Evolutionary conservation across 1,139 yeast species (phyloP).

Genomic region (Lodderomyces parapsilosis): DNA sequence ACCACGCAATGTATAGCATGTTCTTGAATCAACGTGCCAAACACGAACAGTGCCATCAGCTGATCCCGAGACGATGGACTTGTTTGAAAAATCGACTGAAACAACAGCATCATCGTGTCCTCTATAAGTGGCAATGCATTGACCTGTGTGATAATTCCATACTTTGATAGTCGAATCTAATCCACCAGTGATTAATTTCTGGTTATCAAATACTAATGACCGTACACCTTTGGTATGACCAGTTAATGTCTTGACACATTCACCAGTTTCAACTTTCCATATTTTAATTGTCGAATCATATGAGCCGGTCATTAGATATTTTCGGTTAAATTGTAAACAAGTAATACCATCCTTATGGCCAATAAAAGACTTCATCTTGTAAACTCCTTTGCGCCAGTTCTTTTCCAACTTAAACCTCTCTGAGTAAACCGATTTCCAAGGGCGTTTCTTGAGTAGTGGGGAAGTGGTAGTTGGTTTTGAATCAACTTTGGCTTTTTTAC

Average conservation of each 20-base stretch:
- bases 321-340: conserved; percentile 76
- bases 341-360: conserved; percentile 91
- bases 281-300: conserved; percentile 85
- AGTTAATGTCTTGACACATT: conserved; percentile 67
- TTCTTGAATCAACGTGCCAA: conserved; percentile 93
- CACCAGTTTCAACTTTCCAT: conserved; percentile 84
- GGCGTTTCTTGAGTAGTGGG: conserved; percentile 44
- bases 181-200: conserved; percentile 88
- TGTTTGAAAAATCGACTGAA: conserved; percentile 75
- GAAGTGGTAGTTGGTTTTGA: conserved; percentile 6
- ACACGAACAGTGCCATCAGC: conserved; percentile 91
- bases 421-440: conserved; percentile 94
- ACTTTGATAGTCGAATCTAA: conserved; percentile 88
- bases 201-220: conserved; percentile 79
- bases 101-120: conserved; percentile 90
- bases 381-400: conserved; percentile 89
- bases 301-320: conserved; percentile 84
- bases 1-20: conserved; percentile 90
- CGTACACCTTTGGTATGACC: conserved; percentile 89
- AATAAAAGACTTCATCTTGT: conserved; percentile 59
- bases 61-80: conserved; percentile 87
- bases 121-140: conserved; percentile 86
- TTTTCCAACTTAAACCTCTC: conserved; percentile 89
- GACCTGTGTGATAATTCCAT: conserved; percentile 95
- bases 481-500: conserved; percentile 6